phyloP scores from a whole-genome alignment of 2,329 filamentous ascomycete genomes.

The Phaeophleospora eucalypticola region DNA sequence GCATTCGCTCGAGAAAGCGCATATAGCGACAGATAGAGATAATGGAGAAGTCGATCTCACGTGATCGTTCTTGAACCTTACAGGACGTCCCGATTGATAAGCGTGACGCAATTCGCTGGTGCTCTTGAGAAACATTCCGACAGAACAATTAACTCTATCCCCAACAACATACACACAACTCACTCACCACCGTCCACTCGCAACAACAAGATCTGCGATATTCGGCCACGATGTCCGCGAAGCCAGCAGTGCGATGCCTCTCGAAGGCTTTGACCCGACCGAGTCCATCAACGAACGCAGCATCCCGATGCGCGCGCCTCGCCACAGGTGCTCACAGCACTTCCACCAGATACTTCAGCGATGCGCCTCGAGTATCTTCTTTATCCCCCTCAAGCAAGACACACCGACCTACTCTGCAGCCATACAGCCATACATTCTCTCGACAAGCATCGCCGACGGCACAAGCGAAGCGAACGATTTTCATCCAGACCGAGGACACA shows the following conservation, averaged over 20 bases:
- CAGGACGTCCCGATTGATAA: not conserved
- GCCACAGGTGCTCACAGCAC: slow-evolving; percentile 1
- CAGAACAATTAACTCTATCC: too few species aligned
- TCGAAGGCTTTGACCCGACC: slow-evolving; percentile 6
- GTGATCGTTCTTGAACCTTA: not conserved
- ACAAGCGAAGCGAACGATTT: slow-evolving; percentile 65
- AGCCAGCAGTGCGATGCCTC: slow-evolving; percentile 10
- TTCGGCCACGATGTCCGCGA: slow-evolving; percentile 7
- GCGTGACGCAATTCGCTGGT: not conserved
- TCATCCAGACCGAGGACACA: slow-evolving; percentile 94
- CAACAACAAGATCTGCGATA: too few species aligned
- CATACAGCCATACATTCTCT: slow-evolving; percentile 25
- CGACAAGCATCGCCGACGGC: slow-evolving; percentile 25
- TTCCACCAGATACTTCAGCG: slow-evolving; percentile 14
- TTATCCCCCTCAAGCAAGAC: slow-evolving; percentile 21
- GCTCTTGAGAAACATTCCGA: too few species aligned
- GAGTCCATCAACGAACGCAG: not conserved
- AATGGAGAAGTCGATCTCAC: not conserved
- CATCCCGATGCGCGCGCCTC: slow-evolving; percentile 3
- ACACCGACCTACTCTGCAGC: slow-evolving; percentile 23
- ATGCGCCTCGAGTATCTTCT: slow-evolving; percentile 19
- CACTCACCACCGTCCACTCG: too few species aligned
- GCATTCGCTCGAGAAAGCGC: slow-evolving; percentile 20
- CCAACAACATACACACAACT: too few species aligned
- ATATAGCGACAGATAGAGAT: slow-evolving; percentile 15